Evolutionary conservation across 345 rosid species (phyloP), one percentile per base, ranked within the genome.

Genomic region (Bruguiera gymnorhiza): DNA sequence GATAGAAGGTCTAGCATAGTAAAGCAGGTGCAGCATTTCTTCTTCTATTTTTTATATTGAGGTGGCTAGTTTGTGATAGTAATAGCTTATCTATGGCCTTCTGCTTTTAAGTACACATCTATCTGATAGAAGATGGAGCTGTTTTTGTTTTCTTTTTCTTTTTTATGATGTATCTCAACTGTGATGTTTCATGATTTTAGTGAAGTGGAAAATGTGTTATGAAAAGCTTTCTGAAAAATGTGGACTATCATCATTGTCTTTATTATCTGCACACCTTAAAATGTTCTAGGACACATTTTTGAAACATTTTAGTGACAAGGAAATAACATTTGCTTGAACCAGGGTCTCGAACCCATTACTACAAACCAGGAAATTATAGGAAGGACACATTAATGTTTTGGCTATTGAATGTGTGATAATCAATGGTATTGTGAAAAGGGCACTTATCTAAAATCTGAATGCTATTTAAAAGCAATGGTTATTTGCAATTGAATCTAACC

Each of bases 1-100:
- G 99, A 95, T 76, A 83, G 99, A 65, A 95, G 99, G 81, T 95
- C 99, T 67, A 95, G 78, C 80, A 86, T 95, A 67, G 99, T 95
- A 66, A 95, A 95, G 84, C 99, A 95, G 97, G 99, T 95, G 52
- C 20, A 3, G 24, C 32, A 48, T 52, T 34, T 23, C 46, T 19
- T 27, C 31, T 36, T 60, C 15, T 8, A 3, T 3, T 53, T 23
- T 21, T 51, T 11, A 6, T 57, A 65, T 58, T 10, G 37, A 31
- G 56, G 43, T 9, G 30, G 23, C 23, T 60, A 15, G 16, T 15
- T 43, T 7, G 4, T 43, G 50, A 15, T 13, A 13, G 50, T 4
- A 34, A 6, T 34, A 8, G 37, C 10, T 34, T 34, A 34, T 7
- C 37, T 34, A 8, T 34, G 9, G 10, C 37, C 37, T 34, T 34